Evolutionary conservation across 371 early-diverging fungal species (phyloP).

Genomic region (Mycotypha africana): DNA sequence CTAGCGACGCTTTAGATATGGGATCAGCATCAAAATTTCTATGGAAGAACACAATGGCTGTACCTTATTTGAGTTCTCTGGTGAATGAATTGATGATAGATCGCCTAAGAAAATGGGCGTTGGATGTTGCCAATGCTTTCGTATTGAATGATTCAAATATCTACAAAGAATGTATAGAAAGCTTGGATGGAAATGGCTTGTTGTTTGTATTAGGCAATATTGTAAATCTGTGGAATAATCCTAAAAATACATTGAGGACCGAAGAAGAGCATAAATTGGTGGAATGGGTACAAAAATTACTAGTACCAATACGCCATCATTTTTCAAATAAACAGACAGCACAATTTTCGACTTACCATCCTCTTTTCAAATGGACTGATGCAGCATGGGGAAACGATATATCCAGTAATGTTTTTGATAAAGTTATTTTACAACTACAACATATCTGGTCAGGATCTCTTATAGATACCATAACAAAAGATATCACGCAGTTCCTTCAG

Average conservation of each 20-base stretch:
- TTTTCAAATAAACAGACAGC: conserved; percentile 44
- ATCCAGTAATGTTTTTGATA: conserved; percentile 33
- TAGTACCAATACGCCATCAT: conserved; percentile 31
- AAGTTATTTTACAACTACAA: conserved; percentile 46
- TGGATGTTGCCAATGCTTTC: conserved; percentile 2
- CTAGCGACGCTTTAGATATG: conserved; percentile 13
- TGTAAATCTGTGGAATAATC: conserved; percentile 27
- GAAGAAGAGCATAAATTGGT: conserved; percentile 14
- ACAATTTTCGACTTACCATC: conserved; percentile 48
- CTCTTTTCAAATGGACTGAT: conserved; percentile 61
- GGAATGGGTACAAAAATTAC: conserved; percentile 21
- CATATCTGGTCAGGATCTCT: conserved; percentile 56
- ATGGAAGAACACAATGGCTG: conserved; percentile 19
- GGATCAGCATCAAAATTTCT: conserved; percentile 10
- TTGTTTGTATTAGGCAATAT: conserved; percentile 57
- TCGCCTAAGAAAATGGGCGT: conserved; percentile 12
- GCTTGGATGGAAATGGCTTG: conserved; percentile 42
- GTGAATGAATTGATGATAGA: conserved; percentile 14
- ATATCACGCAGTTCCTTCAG: conserved; percentile 29
- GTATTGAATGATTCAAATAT: not conserved
- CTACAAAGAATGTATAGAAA: not conserved
- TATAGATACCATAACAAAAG: conserved; percentile 36
- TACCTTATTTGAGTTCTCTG: conserved; percentile 17
- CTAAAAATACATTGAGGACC: not conserved
- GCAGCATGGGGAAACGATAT: conserved; percentile 36